phyloP scores from a whole-genome alignment of 75 land plant genomes.

The Pseudotsuga menziesii region DNA sequence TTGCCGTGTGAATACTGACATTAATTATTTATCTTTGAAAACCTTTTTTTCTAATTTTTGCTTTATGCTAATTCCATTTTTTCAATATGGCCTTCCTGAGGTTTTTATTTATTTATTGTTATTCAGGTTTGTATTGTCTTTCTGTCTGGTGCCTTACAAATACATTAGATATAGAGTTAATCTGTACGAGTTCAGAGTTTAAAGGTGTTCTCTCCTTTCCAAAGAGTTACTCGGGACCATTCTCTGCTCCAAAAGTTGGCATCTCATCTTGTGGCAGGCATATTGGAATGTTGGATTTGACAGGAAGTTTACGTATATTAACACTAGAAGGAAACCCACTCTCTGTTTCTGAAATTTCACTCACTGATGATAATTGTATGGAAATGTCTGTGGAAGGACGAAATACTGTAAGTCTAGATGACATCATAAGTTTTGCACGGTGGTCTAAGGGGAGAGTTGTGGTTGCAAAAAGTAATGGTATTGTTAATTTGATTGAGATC shows the following conservation, averaged over 20 bases:
- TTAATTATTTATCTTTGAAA: too few species aligned
- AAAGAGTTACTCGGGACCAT: constrained; percentile 16
- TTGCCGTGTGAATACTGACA: too few species aligned
- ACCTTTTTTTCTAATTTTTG: too few species aligned
- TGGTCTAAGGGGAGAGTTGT: constrained; percentile 55
- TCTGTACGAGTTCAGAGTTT: constrained; percentile 20
- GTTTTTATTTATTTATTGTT: not conserved
- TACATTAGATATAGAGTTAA: constrained; percentile 11
- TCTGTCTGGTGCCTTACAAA: not conserved
- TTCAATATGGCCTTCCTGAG: not conserved
- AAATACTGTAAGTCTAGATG: constrained; percentile 13
- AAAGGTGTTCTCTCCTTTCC: constrained; percentile 27
- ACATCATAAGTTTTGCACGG: constrained; percentile 60
- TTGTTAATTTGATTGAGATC: constrained; percentile 41
- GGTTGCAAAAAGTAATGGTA: constrained; percentile 38
- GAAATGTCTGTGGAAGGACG: constrained; percentile 4
- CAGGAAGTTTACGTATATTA: constrained; percentile 36
- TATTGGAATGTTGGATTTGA: constrained; percentile 49
- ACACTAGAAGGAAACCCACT: constrained; percentile 17
- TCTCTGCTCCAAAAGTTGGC: constrained; percentile 43
- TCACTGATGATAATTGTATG: not conserved
- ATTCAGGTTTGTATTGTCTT: not conserved
- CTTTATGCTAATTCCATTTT: not conserved
- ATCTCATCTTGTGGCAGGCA: constrained; percentile 47
- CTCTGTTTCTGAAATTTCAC: constrained; percentile 26